Base-by-base conservation (phyloP, 2,329 filamentous ascomycete species). In the Colletotrichum shisoi region DNA sequence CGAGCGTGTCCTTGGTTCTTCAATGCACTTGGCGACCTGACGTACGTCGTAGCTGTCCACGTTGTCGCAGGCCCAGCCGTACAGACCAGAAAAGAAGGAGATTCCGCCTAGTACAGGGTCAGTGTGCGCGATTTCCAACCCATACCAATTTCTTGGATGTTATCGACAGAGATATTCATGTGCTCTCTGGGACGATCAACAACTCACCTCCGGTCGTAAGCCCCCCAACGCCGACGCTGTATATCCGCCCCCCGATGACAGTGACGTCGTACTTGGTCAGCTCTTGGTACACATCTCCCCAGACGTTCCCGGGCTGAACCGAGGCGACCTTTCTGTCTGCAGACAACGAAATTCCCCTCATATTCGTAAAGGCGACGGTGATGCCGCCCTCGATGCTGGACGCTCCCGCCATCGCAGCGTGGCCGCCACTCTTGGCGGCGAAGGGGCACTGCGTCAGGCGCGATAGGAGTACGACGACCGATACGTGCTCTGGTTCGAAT, bases 61-160 rank as follows among this genome's bases (percentile, higher is more conserved):
- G 40, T 78, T 81, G 63, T 83, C 83, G 57, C 79, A 81, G n/a
- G 75, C 79, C 63, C 80, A 80, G 3, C 83, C 83, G 48, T 78
- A 73, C 0, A 74, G 73, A 9, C 75, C 57, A 15, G 73, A 73
- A 42, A 73, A 71, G 58, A 59, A 73, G 9, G 69, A 71, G n/a
- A 70, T 70, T 8, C 68, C 70, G n/a, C 68, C 68, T 61, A 6
- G 7, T 1, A 17, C 12, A 9, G 2, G 13, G 45, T 60, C 9
- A 60, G 57, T 13, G 21, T 39, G 6, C 19, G 52, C 6, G 24
- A 4, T 21, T 11, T 51, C 24, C 31, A 31, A 21, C 13, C 5
- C 48, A 12, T n/a, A 2, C 27, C 1, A 2, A 34, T 8, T 11
- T 3, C 0, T 1, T 19, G 27, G 4, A 27, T 12, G 27, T 4